Base-by-base conservation (phyloP, 1,284 basidiomycete species). In the Malassezia sympodialis region DNA sequence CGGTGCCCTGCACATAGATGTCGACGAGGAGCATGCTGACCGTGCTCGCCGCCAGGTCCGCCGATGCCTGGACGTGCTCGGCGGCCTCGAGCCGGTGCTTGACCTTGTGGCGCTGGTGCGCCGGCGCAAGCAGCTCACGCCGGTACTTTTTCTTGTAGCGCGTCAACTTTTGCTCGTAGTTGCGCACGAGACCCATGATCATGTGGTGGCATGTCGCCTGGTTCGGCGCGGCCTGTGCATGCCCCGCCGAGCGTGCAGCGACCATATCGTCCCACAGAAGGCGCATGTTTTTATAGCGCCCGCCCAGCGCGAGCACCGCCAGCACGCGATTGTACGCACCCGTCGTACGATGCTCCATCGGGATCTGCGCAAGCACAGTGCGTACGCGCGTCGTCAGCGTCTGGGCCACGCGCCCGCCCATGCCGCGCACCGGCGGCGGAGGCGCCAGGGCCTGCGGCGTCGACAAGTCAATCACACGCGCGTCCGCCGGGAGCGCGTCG, bases 271-370 rank as follows among this genome's bases (percentile, higher is more conserved):
- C 54, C 64, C 67, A 71, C 30, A 71, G 58, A 11, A 46, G 28
- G 15, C 61, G 58, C 67, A 70, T 66, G 39, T 60, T 57, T 8
- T 55, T 59, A 10, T 62, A 59, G 46, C 66, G 62, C 31, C 66
- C 66, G 30, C 58, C 66, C 2, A 54, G 48, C 6, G 64, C 55
- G 3, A 71, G 62, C 27, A 58, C 59, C 12, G 58, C 51, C 7
- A 69, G 53, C 24, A 66, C 65, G 15, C 63, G 55, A 47, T 71
- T 66, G 61, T 67, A 67, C 54, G 65, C 62, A 0, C 12, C 23
- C 2, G 37, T 28, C 4, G 24, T 15, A 7, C 54, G 27, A 11
- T 50, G 26, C 21, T 31, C 35, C 8, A 26, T 17, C 23, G 45
- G 39, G 27, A 57, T 51, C 24, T 52, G 39, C 12, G 6, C 7